Conservation (phyloP, 2,329 filamentous ascomycete species). For the Ophiostoma triangulosporum region DNA sequence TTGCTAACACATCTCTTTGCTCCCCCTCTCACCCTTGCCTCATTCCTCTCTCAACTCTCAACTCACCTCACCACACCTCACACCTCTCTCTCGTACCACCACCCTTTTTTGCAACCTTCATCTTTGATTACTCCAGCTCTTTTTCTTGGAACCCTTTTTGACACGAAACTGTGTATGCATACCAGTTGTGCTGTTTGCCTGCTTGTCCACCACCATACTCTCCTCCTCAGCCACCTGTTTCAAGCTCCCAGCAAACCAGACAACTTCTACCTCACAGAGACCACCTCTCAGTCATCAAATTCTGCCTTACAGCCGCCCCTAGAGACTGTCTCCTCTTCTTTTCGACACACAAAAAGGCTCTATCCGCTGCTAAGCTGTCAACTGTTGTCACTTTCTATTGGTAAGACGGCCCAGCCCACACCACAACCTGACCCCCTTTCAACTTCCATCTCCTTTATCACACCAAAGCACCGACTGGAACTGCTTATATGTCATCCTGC, state of each 20-base stretch:
- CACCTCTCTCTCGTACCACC: neutral
- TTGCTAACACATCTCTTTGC: neutral
- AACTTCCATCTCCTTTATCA: neutral
- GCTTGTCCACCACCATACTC: neutral
- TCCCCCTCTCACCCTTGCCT: neutral
- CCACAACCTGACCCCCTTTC: neutral
- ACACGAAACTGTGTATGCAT: constrained; percentile 12
- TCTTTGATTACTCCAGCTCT: constrained; percentile 3
- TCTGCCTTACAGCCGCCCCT: too few species aligned
- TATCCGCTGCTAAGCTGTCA: neutral
- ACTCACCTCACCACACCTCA: too few species aligned
- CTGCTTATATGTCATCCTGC: too few species aligned
- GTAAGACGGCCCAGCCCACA: neutral
- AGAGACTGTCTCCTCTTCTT: neutral
- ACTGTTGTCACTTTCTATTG: neutral
- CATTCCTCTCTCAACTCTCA: neutral
- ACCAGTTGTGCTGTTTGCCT: constrained; percentile 3
- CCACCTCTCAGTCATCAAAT: too few species aligned
- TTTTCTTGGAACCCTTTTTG: constrained; percentile 16
- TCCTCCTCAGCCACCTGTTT: neutral
- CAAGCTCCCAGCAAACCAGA: neutral
- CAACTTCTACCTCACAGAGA: neutral
- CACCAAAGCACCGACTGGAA: neutral
- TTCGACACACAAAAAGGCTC: neutral
- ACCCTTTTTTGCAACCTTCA: constrained; percentile 4